Base-by-base conservation (phyloP, 768 basidiomycete genomes). In the Panaeolus papilionaceus region DNA sequence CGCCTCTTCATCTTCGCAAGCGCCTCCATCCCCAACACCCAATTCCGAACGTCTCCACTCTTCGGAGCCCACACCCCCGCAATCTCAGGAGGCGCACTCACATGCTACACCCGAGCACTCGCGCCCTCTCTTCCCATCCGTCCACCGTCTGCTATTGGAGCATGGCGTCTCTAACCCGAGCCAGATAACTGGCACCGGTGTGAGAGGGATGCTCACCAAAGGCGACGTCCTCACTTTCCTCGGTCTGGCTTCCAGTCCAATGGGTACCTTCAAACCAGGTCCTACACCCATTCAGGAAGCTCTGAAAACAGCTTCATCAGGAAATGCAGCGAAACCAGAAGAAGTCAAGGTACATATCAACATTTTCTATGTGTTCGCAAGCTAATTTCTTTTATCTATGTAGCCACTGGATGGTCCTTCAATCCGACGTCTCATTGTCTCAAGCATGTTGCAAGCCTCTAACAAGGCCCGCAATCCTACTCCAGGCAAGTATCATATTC, bases 191-290 rank as follows among this genome's bases (percentile, higher is more conserved):
- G 96, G 93, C 6, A 97, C 95, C 2, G 97, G 97, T 62, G 83
- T 93, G 64, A 86, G 93, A 42, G 97, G 98, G 14, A 96, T 96
- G 92, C 78, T 99, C 68, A 99, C 96, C 61, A 98, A 98, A 78
- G 98, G 98, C 11, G 97, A 99, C 75, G 91, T 99, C 1, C 85
- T 99, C 37, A 82, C 94, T 2, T 90, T 88, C 79, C 83, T 98
- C 5, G 97, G 97, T 20, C 90, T 90, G 78, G 92, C 95, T 20
- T 90, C 90, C 11, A 83, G 85, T 40, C 93, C 95, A 0, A 82
- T 85, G 20, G 95, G 94, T 42, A 92, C 92, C 2, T 93, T 84
- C 79, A 91, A 90, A 75, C 83, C 83, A 70, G 70, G 80, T 39
- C 71, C 76, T 26, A 71, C 81, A 3, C 79, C 74, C 38, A 71